These are phyloP conservation scores for Diplosphaera chodatii DNA, from an alignment of 139 green algal species.

Conservation along the genomic window DNA sequence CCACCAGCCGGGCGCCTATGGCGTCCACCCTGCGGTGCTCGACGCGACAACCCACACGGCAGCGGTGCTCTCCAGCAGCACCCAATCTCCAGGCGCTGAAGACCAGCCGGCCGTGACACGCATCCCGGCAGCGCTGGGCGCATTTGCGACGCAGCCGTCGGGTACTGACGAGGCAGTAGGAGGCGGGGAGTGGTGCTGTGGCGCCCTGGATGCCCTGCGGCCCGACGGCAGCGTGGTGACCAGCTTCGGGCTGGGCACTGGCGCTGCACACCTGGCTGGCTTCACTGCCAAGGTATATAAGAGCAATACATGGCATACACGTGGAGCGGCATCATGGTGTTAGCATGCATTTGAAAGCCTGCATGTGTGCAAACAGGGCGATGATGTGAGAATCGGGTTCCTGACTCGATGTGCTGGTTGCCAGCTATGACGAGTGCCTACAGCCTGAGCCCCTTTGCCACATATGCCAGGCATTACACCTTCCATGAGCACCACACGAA, in stretches of 20 bases:
- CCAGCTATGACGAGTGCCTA: no score
- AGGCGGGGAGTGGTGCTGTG: background rate
- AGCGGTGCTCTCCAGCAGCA: background rate
- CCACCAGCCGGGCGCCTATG: slow-evolving; percentile 1
- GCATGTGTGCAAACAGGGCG: no score
- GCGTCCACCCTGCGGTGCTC: slow-evolving; percentile 7
- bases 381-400: no score
- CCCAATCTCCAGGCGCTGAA: background rate
- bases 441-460: no score
- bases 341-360: no score
- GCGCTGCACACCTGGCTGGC: background rate
- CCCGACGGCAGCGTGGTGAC: slow-evolving; percentile 1
- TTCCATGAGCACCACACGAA: no score
- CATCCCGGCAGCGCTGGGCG: background rate
- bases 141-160: background rate
- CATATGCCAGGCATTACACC: no score
- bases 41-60: slow-evolving; percentile 11
- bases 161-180: background rate
- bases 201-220: background rate
- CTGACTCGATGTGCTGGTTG: no score
- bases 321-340: no score
- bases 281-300: slow-evolving; percentile 11
- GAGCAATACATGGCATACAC: no score
- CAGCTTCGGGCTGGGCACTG: background rate
- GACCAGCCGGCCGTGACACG: background rate